Conservation (phyloP, 805 yeast genomes). For the Metschnikowia rubicola region DNA sequence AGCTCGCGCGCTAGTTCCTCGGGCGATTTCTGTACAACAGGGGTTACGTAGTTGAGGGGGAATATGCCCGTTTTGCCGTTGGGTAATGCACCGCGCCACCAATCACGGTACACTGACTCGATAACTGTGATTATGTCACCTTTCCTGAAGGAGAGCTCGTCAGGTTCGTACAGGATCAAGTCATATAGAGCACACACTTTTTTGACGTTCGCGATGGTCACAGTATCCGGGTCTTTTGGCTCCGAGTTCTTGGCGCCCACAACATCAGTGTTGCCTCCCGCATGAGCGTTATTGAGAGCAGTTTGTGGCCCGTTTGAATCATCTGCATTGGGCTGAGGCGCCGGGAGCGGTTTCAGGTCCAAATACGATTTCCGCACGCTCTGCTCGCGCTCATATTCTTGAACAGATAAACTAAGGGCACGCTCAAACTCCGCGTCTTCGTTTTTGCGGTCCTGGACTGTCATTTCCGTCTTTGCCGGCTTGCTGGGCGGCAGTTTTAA, state of each 20-base stretch:
- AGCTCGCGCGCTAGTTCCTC: conserved; percentile 53
- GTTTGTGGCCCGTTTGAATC: neutral
- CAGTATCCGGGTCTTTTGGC: conserved; percentile 13
- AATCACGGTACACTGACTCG: conserved; percentile 84
- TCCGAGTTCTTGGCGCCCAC: neutral
- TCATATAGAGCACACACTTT: conserved; percentile 86
- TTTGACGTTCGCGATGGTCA: conserved; percentile 45
- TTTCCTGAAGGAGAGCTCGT: conserved; percentile 79
- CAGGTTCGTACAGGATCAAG: conserved; percentile 71
- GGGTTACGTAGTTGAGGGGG: conserved; percentile 88
- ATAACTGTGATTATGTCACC: conserved; percentile 87
- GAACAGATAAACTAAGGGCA: conserved; percentile 70
- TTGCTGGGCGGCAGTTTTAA: conserved; percentile 42
- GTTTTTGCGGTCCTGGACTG: conserved; percentile 41
- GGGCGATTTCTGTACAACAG: conserved; percentile 62
- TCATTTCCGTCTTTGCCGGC: conserved; percentile 54
- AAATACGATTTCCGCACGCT: conserved; percentile 25
- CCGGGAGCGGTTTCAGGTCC: conserved; percentile 36
- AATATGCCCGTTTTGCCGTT: conserved; percentile 82
- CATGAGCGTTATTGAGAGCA: conserved; percentile 4
- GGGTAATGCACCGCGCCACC: conserved; percentile 88
- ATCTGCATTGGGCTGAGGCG: conserved; percentile 12
- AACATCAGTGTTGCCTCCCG: neutral
- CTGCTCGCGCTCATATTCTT: conserved; percentile 51
- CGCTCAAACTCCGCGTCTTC: conserved; percentile 82